A percentile compares a stretch with the other conserved stretches of the same genome.
Conservation (phyloP, 768 basidiomycete species). For the Pluteus cervinus region DNA sequence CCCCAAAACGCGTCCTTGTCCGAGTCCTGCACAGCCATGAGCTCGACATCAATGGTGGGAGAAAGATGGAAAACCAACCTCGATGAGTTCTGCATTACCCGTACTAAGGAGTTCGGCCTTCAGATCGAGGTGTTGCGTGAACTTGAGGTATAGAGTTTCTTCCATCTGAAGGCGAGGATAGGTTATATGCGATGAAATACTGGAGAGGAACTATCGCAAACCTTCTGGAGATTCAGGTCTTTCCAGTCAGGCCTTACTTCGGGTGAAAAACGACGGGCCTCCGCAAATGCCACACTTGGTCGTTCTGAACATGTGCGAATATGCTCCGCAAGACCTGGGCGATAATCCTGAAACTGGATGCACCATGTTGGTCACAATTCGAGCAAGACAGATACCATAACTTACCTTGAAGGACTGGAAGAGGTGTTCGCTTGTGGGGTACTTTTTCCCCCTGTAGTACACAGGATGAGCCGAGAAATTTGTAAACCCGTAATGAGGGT, state of each 20-base stretch:
- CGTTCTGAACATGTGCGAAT: constrained; percentile 58
- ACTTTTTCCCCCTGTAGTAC: constrained; percentile 52
- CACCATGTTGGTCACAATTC: neutral
- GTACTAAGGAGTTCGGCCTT: constrained; percentile 56
- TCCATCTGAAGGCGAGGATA: no score
- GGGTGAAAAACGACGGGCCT: constrained; percentile 58
- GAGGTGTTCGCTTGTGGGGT: constrained; percentile 74
- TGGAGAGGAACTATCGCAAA: constrained; percentile 17
- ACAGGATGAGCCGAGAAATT: constrained; percentile 69
- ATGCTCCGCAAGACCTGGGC: constrained; percentile 62
- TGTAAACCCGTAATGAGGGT: constrained; percentile 66
- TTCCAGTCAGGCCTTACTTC: constrained; percentile 65
- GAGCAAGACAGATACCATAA: neutral
- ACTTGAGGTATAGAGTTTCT: constrained; percentile 57
- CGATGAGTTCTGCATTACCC: constrained; percentile 60
- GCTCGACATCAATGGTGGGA: constrained; percentile 4
- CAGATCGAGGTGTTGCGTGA: constrained; percentile 61
- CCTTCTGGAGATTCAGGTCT: constrained; percentile 61
- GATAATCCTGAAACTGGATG: constrained; percentile 50
- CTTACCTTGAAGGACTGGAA: constrained; percentile 70
- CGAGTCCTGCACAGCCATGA: constrained; percentile 43
- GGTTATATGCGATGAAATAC: no score
- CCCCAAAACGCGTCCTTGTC: constrained; percentile 78
- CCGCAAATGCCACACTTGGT: constrained; percentile 60
- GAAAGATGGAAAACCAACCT: constrained; percentile 40